Percentiles rank a stretch among this genome's conserved stretches.
Conservation (phyloP, 78 protist species). For the Monocercomonoides exilis region DNA sequence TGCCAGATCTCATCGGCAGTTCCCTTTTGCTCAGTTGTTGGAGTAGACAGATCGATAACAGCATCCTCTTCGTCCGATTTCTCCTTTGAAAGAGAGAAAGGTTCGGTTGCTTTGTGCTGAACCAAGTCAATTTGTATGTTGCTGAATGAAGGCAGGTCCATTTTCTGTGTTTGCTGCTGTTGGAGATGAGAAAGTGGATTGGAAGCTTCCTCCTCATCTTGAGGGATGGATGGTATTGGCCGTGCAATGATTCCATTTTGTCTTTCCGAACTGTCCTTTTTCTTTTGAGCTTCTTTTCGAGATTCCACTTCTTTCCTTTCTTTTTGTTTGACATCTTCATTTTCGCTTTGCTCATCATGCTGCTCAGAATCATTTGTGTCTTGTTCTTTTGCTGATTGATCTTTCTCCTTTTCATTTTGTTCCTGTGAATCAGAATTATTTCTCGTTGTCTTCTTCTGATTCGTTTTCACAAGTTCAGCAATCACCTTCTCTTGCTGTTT, state of each 20-base stretch:
- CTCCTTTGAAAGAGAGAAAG: background rate
- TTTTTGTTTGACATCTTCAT: background rate
- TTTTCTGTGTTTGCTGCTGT: too few relatives aligned
- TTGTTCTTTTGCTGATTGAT: background rate
- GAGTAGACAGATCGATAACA: background rate
- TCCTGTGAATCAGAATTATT: background rate
- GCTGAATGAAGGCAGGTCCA: background rate
- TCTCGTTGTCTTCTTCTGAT: background rate
- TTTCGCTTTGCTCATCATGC: background rate
- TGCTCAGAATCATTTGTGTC: background rate
- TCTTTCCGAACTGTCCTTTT: background rate
- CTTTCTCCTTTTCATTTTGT: background rate
- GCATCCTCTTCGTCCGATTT: background rate
- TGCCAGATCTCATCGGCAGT: conserved; percentile 49
- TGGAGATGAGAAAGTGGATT: too few relatives aligned
- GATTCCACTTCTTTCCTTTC: background rate
- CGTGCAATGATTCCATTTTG: background rate
- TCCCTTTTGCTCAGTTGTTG: background rate
- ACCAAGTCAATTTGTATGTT: background rate
- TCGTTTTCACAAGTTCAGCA: background rate
- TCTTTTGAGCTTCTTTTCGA: background rate
- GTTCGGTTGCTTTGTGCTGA: background rate
- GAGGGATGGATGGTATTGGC: background rate
- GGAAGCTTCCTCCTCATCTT: background rate
- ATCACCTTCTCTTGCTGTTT: background rate